Conservation (phyloP, 2,329 filamentous ascomycete genomes). For the Huntiella decipiens region DNA sequence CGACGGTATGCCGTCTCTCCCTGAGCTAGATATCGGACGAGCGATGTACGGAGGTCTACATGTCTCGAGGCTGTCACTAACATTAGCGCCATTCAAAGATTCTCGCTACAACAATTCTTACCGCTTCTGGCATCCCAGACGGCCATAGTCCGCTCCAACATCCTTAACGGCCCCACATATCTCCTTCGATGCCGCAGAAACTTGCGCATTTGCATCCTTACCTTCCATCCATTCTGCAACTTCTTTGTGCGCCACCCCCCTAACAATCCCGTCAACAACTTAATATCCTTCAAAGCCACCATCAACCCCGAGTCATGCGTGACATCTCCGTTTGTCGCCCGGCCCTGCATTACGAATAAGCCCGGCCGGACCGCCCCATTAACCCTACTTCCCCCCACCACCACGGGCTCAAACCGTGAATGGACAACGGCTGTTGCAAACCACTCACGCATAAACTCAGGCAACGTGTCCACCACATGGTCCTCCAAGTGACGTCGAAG, state of each 20-base stretch:
- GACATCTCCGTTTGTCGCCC: slow-evolving; percentile 14
- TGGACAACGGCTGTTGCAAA: slow-evolving; percentile 1
- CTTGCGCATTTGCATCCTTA: slow-evolving; percentile 6
- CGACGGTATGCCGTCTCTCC: background rate
- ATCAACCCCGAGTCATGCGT: slow-evolving; percentile 7
- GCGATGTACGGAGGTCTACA: slow-evolving; percentile 3
- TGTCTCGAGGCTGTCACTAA: background rate
- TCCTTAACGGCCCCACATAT: slow-evolving; percentile 5
- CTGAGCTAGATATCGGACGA: slow-evolving; percentile 3
- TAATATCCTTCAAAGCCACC: slow-evolving; percentile 15
- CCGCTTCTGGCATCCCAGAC: slow-evolving; percentile 1
- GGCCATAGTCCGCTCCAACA: slow-evolving; percentile 3
- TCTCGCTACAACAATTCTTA: background rate
- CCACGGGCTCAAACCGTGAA: slow-evolving; percentile 14
- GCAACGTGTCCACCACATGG: background rate
- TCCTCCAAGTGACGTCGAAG: slow-evolving; percentile 12
- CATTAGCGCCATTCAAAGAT: too few species aligned
- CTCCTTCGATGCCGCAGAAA: slow-evolving; percentile 1
- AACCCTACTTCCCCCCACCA: slow-evolving; percentile 1
- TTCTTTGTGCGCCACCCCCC: background rate
- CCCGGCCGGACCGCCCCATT: slow-evolving; percentile 23
- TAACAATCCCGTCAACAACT: slow-evolving; percentile 12
- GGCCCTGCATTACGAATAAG: slow-evolving; percentile 12
- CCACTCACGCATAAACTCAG: slow-evolving; percentile 1
- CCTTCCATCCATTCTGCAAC: slow-evolving; percentile 4